Evolutionary conservation across 805 yeast species (phyloP), one percentile per base, ranked within the genome.

Genomic region (Saccharomycopsis guyanensis): DNA sequence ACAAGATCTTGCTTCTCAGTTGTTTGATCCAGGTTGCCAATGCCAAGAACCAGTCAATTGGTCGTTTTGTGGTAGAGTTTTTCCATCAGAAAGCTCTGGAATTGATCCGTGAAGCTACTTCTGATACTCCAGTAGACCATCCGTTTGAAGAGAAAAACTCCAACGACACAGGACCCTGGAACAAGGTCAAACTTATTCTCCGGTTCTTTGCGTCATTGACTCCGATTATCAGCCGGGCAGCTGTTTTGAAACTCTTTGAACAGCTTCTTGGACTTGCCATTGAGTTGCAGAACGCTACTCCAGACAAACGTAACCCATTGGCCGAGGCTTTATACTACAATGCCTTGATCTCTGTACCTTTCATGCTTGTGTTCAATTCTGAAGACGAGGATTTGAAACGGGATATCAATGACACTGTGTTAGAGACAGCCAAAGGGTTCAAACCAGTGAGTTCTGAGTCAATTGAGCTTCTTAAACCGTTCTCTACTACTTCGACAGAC

Each of bases 1-100:
- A 89, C 53, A 93, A 89, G 60, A 75, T 82, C 49, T 77, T 81
- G 12, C 74, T 80, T n/a, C 63, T 91, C 47, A 74, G 87, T 23
- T 77, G 80, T 6, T 68, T 87, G 53, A 65, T 88, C 3, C 72
- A 81, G 56, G 67, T 80, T 19, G 78, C 86, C 40, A 81, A 83
- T 63, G 69, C 82, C 20, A 72, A 73, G 49, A 78, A 77, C 61
- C 72, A 75, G 31, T 66, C 74, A 33, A 79, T 86, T 37, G 91
- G 94, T 42, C 76, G 78, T 54, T 74, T 75, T 42, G 74, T 86
- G 10, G 63, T 86, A 20, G 88, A 82, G 53, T 82, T 66, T 63
- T 71, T 86, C 53, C 88, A 82, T 53, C 71, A 73, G 22, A 74
- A 76, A 56, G 67, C 81, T 15, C 85, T 84, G 56, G 69, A 65